Evolutionary conservation across 345 rosid species (phyloP), one percentile per base, ranked within the genome.

Genomic region (Acer yangbiense): DNA sequence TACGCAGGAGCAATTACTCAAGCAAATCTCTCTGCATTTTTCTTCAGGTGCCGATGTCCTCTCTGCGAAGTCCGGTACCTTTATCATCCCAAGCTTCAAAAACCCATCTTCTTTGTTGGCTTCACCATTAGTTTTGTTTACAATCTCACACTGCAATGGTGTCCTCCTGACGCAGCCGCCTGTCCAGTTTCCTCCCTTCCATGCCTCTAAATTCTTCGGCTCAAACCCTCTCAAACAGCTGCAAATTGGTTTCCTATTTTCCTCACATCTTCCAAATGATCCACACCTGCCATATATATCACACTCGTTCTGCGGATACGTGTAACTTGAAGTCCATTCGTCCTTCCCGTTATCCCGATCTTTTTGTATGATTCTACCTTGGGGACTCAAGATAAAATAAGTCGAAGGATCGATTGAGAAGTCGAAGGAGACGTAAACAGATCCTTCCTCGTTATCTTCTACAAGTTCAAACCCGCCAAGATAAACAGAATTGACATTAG

Each of bases 271-370:
- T 1, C 88, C 95, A 61, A 72, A 88, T 41, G 62, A 60, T 50
- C 93, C 95, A 74, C 97, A 89, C 54, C 17, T 77, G 5, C 82
- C 87, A 74, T 90, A 90, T 21, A 79, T 4, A 62, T 83, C 89
- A 74, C 95, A 91, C 0, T 52, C 67, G 67, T 74, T 8, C 3
- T 13, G 9, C 83, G 81, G 55, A 23, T 16, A 1, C 13, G 5
- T 1, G 6, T 27, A 78, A 23, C 23, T 41, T 2, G 61, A 25
- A 3, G 7, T 32, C 85, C 86, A 84, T n/a, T 12, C 18, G 18
- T 41, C 29, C 77, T 52, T 72, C 6, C 69, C 68, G 18, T 77
- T 57, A 61, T 77, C 70, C 84, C 82, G 72, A 39, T 20, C 9
- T 66, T 16, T 66, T 67, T 79, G 41, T 10, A 39, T 21, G 3